Evolutionary conservation across 768 basidiomycete species (phyloP), one percentile per base, ranked within the genome.

Genomic region (Termitomyces sp.): DNA sequence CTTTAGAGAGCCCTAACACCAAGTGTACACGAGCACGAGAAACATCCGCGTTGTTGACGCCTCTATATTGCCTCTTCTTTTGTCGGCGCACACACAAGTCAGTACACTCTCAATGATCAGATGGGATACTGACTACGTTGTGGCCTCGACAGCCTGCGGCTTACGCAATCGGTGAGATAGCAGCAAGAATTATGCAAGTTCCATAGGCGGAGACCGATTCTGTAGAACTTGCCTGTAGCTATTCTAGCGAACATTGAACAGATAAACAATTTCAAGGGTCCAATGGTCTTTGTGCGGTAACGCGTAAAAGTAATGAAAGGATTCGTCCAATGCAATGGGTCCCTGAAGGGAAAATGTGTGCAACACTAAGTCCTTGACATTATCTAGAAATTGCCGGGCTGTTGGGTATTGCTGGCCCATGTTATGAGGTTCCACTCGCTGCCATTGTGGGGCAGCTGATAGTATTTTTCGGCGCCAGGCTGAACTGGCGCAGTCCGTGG

Each of bases 11-110:
- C 6, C 6, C 6, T 9, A 3, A 27, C 2, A 9, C 7, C 22
- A 31, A 51, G 16, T 41, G 12, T 53, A 12, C 5, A n/a, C 30
- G 6, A 79, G 78, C 15, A 78, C 78, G 1, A 64, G 59, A 18
- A 82, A 82, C 58, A 46, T 82, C 24, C 77, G 81, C 11, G 78
- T 83, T 22, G 78, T 71, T 13, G 81, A 82, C 61, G 50, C 73
- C 3, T 79, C 78, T 2, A 65, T 81, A 45, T 41, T 78, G 13
- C 78, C 80, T 2, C 60, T 79, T 33, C 73, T 73, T 15, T 61
- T 77, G 47, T 72, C 73, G 4, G 70, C 74, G 27, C 77, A 76
- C 61, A 72, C 72, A 4, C 71, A 71, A 63, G 69, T 65, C 8
- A 53, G 58, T 39, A 15, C 39, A 30, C 27, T 30, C 4, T 56